Evolutionary conservation across 768 basidiomycete genomes (phyloP).

Genomic region (Mycena galericulata): DNA sequence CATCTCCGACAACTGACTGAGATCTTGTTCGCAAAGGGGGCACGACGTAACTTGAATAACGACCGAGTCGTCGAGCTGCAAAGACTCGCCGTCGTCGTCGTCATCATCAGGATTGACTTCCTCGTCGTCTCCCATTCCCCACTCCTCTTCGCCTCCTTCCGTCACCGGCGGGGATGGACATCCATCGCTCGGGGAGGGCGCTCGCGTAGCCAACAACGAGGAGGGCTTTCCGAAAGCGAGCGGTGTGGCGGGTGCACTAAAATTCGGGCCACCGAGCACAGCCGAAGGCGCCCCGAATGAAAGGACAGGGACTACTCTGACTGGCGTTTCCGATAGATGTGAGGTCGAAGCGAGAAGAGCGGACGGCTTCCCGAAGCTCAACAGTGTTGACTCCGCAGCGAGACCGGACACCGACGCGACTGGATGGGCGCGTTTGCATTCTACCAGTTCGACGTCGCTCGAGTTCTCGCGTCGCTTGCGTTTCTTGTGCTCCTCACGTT

Average conservation of each 20-base stretch:
- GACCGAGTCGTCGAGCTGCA: constrained; percentile 38
- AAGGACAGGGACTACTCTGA: neutral
- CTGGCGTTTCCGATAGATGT: neutral
- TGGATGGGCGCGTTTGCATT: constrained; percentile 7
- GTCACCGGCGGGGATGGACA: constrained; percentile 15
- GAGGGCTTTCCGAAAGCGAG: constrained; percentile 32
- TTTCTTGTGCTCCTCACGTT: constrained; percentile 27
- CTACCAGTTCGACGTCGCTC: constrained; percentile 37
- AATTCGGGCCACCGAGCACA: constrained; percentile 28
- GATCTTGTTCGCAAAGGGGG: constrained; percentile 45
- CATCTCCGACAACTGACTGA: constrained; percentile 29
- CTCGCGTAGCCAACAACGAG: constrained; percentile 1
- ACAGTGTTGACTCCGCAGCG: neutral
- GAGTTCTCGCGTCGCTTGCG: constrained; percentile 41
- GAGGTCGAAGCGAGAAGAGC: constrained; percentile 3
- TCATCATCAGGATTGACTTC: too few relatives aligned
- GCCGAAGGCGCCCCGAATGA: constrained; percentile 38
- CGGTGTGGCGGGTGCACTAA: neutral
- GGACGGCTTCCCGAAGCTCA: constrained; percentile 29
- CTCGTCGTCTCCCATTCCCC: constrained; percentile 84
- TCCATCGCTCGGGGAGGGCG: constrained; percentile 37
- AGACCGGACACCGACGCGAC: neutral
- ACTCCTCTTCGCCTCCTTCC: constrained; percentile 59
- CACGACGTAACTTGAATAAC: constrained; percentile 31
- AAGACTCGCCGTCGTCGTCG: constrained; percentile 40